These are phyloP conservation scores for Trichosporon ovoides DNA, from an alignment of 1,284 basidiomycete genomes.

Conservation along the genomic window DNA sequence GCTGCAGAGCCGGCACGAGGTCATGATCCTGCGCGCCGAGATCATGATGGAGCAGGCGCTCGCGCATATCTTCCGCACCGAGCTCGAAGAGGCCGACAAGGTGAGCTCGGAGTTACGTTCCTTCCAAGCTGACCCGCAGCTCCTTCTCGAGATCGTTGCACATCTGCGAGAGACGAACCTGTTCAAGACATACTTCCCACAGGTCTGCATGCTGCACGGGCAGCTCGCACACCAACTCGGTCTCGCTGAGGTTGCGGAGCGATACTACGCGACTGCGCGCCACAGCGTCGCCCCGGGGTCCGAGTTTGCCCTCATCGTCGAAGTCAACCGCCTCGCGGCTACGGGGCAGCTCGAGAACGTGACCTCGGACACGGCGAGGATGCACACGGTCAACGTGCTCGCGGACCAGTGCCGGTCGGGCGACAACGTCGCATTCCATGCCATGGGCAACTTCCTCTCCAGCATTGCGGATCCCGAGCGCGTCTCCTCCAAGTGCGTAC, in stretches of 20 bases:
- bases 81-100: slow-evolving; percentile 22
- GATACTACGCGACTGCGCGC: slow-evolving; percentile 32
- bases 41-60: slow-evolving; percentile 38
- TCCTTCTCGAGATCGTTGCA: slow-evolving; percentile 20
- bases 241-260: slow-evolving; percentile 18
- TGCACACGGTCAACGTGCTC: slow-evolving; percentile 15
- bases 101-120: slow-evolving; percentile 22
- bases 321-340: slow-evolving; percentile 30
- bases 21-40: slow-evolving; percentile 30
- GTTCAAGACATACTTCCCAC: slow-evolving; percentile 26
- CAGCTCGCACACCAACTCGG: slow-evolving; percentile 37
- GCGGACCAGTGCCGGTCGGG: slow-evolving; percentile 30
- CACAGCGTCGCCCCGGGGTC: slow-evolving; percentile 26
- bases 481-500: slow-evolving; percentile 38
- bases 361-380: slow-evolving; percentile 7
- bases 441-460: slow-evolving; percentile 30
- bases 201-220: slow-evolving; percentile 35
- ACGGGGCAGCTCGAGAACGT: slow-evolving; percentile 19
- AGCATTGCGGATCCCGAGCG: slow-evolving; percentile 34
- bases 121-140: slow-evolving; percentile 12
- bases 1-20: slow-evolving; percentile 12
- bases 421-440: slow-evolving; percentile 29
- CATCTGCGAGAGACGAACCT: slow-evolving; percentile 20
- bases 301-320: slow-evolving; percentile 34
- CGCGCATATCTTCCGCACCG: slow-evolving; percentile 30